Conservation (phyloP, 2,329 filamentous ascomycete species). For the Cladosporium sp. region DNA sequence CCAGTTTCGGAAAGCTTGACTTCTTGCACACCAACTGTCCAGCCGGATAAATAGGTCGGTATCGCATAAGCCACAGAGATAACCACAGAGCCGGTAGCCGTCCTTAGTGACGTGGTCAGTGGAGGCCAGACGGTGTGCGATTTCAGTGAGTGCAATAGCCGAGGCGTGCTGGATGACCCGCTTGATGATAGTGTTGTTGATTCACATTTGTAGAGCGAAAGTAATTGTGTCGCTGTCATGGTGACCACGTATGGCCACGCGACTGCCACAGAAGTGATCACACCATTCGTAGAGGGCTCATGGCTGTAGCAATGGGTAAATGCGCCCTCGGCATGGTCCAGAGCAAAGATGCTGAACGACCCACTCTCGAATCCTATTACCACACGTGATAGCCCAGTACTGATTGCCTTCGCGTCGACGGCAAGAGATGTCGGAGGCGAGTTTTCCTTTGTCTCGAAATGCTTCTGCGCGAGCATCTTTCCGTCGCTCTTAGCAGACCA, state of each 20-base stretch:
- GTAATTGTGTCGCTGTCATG: conserved; percentile 66
- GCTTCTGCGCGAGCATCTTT: conserved; percentile 52
- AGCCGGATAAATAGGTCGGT: conserved; percentile 69
- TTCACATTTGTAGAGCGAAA: conserved; percentile 69
- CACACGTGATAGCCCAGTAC: conserved; percentile 37
- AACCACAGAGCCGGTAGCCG: conserved; percentile 58
- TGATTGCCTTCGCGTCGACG: conserved; percentile 47
- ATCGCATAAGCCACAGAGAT: conserved; percentile 85
- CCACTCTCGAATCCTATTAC: conserved; percentile 68
- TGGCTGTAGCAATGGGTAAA: conserved; percentile 56
- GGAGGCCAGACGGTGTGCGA: conserved; percentile 76
- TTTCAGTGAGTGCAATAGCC: conserved; percentile 69
- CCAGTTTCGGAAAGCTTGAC: conserved; percentile 58
- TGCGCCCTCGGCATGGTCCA: conserved; percentile 43
- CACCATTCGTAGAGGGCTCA: conserved; percentile 55
- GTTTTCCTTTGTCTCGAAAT: conserved; percentile 19
- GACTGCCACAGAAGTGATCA: conserved; percentile 66
- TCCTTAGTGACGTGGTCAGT: conserved; percentile 76
- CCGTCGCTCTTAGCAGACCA: conserved; percentile 65
- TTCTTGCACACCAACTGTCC: conserved; percentile 91
- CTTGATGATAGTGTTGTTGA: conserved; percentile 22
- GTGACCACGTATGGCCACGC: conserved; percentile 72
- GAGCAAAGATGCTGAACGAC: conserved; percentile 63
- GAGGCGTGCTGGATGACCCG: conserved; percentile 35
- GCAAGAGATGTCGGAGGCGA: conserved; percentile 58